phyloP scores from a whole-genome alignment of 2,329 filamentous ascomycete species.

The Exophiala sp. region DNA sequence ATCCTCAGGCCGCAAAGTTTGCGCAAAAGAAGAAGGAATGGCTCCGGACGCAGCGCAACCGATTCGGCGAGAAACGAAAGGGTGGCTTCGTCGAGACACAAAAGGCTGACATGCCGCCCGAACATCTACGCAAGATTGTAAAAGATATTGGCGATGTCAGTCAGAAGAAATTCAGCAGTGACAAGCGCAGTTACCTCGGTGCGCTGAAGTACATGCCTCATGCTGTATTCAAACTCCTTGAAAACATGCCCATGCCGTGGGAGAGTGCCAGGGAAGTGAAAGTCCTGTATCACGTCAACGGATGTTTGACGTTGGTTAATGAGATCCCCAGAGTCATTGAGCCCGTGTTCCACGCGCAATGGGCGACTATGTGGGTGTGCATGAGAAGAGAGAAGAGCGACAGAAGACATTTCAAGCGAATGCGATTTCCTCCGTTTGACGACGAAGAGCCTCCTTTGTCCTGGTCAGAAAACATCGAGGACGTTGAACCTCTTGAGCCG shows the following conservation, averaged over 20 bases:
- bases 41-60: constrained; percentile 83
- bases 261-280: constrained; percentile 95
- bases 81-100: constrained; percentile 96
- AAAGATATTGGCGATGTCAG: constrained; percentile 98
- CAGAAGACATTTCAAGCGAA: constrained; percentile 91
- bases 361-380: constrained; percentile 98
- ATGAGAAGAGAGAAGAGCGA: constrained; percentile 99
- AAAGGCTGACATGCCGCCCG: constrained; percentile 97
- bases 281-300: constrained; percentile 96
- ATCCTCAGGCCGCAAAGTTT: constrained; percentile 88
- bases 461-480: constrained; percentile 98
- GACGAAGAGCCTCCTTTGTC: constrained; percentile 96
- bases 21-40: constrained; percentile 99
- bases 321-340: constrained; percentile 96
- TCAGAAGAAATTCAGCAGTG: constrained; percentile 98
- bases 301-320: constrained; percentile 93
- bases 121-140: constrained; percentile 97
- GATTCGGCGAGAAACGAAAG: constrained; percentile 95
- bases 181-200: constrained; percentile 96
- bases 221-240: constrained; percentile 90
- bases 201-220: constrained; percentile 99
- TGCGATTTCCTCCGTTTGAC: constrained; percentile 98
- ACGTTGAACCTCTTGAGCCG: constrained; percentile 93
- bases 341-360: constrained; percentile 95
- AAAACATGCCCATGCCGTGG: constrained; percentile 99